Evolutionary conservation across 2,329 filamentous ascomycete species (phyloP), one percentile per base, ranked within the genome.

Genomic region (Neofusicoccum laricinum): DNA sequence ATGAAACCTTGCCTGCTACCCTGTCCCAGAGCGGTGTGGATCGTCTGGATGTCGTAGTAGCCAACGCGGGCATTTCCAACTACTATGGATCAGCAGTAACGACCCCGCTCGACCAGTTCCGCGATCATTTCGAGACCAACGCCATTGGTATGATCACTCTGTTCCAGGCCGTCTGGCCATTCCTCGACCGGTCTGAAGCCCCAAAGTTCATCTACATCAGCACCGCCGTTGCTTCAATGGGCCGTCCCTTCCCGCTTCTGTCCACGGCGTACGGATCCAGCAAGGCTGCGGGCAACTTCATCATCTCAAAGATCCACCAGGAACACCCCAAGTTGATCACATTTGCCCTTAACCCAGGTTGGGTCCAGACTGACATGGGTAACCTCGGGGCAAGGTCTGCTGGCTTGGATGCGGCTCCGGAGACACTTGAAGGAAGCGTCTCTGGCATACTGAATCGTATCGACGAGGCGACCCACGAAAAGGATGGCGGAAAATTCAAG

Each of bases 131-230:
- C 36, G 49, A 64, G 12, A 30, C 77, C 19, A 77, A 74, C 25
- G 71, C 74, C 41, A 77, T 80, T n/a, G 78, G 78, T n/a, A 75
- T 76, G 36, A 73, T 79, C 0, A 69, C 79, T 3, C 73, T 77
- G 0, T 76, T 78, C 46, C 61, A 64, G 41, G 25, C 49, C 14
- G 49, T 68, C 77, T 48, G 74, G 75, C 43, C 71, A 75, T 7
- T 65, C 72, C 46, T 78, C 74, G 75, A 72, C 4, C n/a, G n/a
- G 6, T 59, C 55, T 4, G 25, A 59, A 17, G 19, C 34, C 12
- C 55, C 55, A 2, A 46, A 46, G 30, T 36, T 59, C 11, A 38
- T 59, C 40, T 59, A 59, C 17, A 30, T 59, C n/a, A 45, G 38
- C 10, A 14, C 30, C 12, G 41, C 55, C 11, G 40, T 59, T 34